Base-by-base conservation (phyloP, 2,329 filamentous ascomycete genomes). In the Colletotrichum liriopes region DNA sequence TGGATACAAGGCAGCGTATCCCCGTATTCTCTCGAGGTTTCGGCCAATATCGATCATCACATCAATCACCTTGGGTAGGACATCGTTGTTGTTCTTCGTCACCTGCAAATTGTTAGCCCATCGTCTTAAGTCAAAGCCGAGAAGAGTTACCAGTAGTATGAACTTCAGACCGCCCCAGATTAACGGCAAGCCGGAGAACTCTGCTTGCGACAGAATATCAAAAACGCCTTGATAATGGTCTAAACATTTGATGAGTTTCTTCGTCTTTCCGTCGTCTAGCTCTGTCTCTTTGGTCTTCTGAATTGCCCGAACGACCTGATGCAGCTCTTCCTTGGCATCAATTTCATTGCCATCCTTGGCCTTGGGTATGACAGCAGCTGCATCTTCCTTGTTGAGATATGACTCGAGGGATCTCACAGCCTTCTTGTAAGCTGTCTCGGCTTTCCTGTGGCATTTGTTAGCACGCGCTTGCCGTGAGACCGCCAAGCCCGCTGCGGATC, bases 191-290 rank as follows among this genome's bases (percentile, higher is more conserved):
- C 76, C 77, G 16, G 71, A 66, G 56, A 77, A 77, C 37, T 77
- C 76, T 4, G 74, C 74, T 51, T 79, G 77, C 0, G 74, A 76
- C 1, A 79, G 69, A 12, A 78, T 77, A 35, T 78, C 77, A 58
- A 79, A 78, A 11, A 77, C 76, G 18, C 75, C 76, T 6, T 74
- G 74, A 58, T 77, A 77, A 52, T 76, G 72, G 43, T 76, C 73
- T 18, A 78, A 18, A 3, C 75, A 70, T 45, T 77, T 75, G 49
- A 78, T 72, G 20, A 78, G 74, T 47, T 59, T 68, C 16, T 65
- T 58, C 39, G 74, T 72, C 51, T 76, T 75, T 32, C 45, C 76
- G 23, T 71, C 62, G 23, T 74, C 74, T 16, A 76, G 58, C 5
- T 65, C 45, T 8, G 62, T 47, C 12, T 60, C 62, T 37, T 74